Conservation (phyloP, 805 yeast species). For the Hanseniaspora nectarophila region DNA sequence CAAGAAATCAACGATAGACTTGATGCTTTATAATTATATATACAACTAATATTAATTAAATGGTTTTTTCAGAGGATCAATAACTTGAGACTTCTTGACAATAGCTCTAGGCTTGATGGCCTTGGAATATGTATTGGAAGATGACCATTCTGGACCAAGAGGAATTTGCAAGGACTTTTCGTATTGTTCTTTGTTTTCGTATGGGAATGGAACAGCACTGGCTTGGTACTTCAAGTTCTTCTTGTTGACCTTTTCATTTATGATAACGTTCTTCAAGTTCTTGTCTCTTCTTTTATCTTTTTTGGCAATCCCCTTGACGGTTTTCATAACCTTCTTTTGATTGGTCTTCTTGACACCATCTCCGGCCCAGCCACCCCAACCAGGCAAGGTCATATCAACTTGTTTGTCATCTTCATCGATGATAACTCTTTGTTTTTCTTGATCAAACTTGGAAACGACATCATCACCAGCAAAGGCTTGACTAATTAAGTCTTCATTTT, state of each 20-base stretch:
- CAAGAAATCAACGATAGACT: constrained; percentile 94
- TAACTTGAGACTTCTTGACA: constrained; percentile 76
- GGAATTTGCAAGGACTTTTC: constrained; percentile 91
- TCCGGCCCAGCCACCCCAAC: constrained; percentile 98
- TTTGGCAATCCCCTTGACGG: constrained; percentile 62
- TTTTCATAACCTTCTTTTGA: constrained; percentile 55
- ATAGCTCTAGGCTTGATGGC: constrained; percentile 80
- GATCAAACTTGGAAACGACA: constrained; percentile 64
- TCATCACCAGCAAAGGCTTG: constrained; percentile 98
- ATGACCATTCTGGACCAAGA: constrained; percentile 93
- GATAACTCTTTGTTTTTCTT: constrained; percentile 55
- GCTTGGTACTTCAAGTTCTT: constrained; percentile 78
- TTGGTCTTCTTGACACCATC: constrained; percentile 34
- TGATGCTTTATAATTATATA: constrained; percentile 69
- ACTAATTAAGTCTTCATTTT: constrained; percentile 68
- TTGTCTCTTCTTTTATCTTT: constrained; percentile 68
- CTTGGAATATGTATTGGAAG: constrained; percentile 74
- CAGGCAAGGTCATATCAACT: constrained; percentile 77
- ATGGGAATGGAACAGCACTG: constrained; percentile 87
- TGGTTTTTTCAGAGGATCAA: constrained; percentile 86
- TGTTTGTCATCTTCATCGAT: constrained; percentile 79
- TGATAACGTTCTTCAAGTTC: constrained; percentile 65
- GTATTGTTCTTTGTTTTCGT: constrained; percentile 84
- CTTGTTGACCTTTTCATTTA: constrained; percentile 77
- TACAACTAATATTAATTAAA: constrained; percentile 50